Base-by-base conservation (phyloP, 2,329 filamentous ascomycete genomes). In the Aspergillus hiratsukae region DNA sequence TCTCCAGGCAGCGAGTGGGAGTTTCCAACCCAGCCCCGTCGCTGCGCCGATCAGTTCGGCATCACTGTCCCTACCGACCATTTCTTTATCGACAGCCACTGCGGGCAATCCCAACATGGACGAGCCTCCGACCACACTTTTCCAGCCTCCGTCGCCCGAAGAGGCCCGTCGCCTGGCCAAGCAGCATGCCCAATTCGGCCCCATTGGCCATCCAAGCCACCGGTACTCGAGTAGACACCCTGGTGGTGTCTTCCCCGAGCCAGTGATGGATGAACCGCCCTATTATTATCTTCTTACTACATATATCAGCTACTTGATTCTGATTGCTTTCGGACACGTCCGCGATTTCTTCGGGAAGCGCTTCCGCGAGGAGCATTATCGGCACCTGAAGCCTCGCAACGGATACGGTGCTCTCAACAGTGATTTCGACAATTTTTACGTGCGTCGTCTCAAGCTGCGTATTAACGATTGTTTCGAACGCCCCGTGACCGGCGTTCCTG, bases 371-470 rank as follows among this genome's bases (percentile, higher is more conserved):
- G 85, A 89, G 71, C 88, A 91, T 68, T 97, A 97, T 76, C 87
- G 85, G 69, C 88, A 94, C 66, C 80, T 97, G 68, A 89, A 89
- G 71, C 83, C 88, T 40, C 83, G 85, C 63, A 90, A 96, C 71
- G 94, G 94, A 60, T 97, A 96, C 70, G 94, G 93, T 10, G 91
- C 94, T 2, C 82, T 99, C 62, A 97, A 97, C 75, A 95, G 91
- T 68, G 94, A 99, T 75, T 99, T 99, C 71, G 94, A 99, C 80
- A 97, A 93, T 75, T 99, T 99, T 75, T 99, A 99, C 76, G 90
- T 93, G 56, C 86, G 94, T 56, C 84, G 94, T 59, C 76, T 99
- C 70, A 97, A 99, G 81, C 84, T 91, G 79, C 87, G 94, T 61
- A 91, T 99, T 70, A 95, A 97, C 66, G 94, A 99, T 75, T 96